These are phyloP conservation scores for Penicillium corylophilum DNA, from an alignment of 2,329 filamentous ascomycete species.

Conservation along the genomic window DNA sequence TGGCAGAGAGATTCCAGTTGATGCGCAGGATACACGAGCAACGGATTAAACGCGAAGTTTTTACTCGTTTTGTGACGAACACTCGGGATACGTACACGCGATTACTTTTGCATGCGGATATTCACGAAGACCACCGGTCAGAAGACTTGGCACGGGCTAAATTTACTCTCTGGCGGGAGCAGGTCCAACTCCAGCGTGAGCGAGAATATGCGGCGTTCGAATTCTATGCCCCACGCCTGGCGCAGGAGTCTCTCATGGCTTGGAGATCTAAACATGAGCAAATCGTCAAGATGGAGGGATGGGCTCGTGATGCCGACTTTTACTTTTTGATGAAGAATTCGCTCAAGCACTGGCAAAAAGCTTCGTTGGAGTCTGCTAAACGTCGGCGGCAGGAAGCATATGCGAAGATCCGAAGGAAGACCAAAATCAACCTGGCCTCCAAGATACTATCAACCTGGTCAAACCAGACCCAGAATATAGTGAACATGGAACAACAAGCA, in stretches of 20 bases:
- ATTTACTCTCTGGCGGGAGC: conserved; percentile 39
- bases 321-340: conserved; percentile 54
- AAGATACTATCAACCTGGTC: conserved; percentile 43
- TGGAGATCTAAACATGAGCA: conserved; percentile 44
- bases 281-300: conserved; percentile 49
- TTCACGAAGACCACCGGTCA: conserved; percentile 33
- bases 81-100: conserved; percentile 38
- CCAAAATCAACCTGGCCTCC: conserved; percentile 56
- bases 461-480: conserved; percentile 31
- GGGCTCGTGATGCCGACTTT: conserved; percentile 56
- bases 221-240: conserved; percentile 44
- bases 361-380: conserved; percentile 52
- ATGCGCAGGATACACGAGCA: conserved; percentile 42
- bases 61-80: conserved; percentile 42
- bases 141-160: conserved; percentile 36
- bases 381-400: conserved; percentile 57
- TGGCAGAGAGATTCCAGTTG: conserved; percentile 48
- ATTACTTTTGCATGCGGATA: conserved; percentile 38
- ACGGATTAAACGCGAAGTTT: conserved; percentile 38
- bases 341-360: conserved; percentile 53
- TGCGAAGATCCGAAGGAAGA: conserved; percentile 50
- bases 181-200: conserved; percentile 39
- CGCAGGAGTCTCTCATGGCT: conserved; percentile 40
- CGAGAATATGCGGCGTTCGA: conserved; percentile 43
- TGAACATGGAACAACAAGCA: conserved; percentile 42